Evolutionary conservation across 441 rosid species (phyloP).

Genomic region (Breynia disticha): DNA sequence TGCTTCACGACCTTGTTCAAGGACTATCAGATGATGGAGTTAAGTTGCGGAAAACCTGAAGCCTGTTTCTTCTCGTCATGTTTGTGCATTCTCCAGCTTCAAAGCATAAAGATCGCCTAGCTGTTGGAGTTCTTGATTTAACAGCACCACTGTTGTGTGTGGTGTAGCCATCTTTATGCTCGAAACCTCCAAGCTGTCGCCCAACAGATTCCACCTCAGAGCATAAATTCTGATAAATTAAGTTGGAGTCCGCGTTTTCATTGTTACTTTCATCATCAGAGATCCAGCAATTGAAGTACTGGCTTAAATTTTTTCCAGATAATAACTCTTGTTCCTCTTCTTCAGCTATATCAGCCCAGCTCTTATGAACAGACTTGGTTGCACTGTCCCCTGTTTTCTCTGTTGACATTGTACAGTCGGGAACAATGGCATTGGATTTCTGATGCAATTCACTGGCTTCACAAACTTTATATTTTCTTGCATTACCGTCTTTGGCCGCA

Average conservation of each 20-base stretch:
- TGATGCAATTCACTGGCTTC: background rate
- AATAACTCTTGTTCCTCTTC: slow-evolving; percentile 19
- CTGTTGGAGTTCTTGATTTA: too few relatives aligned
- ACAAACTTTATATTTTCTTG: slow-evolving; percentile 3
- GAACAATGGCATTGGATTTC: background rate
- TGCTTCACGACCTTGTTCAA: too few relatives aligned
- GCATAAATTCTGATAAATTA: slow-evolving; percentile 12
- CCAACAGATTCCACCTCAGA: slow-evolving; percentile 13
- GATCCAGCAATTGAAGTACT: slow-evolving; percentile 1
- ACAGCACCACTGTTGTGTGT: too few relatives aligned
- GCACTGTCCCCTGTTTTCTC: background rate
- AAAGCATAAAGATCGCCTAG: slow-evolving; percentile 23
- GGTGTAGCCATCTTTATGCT: slow-evolving; percentile 14
- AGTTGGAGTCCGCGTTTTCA: slow-evolving; percentile 43
- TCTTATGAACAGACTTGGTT: slow-evolving; percentile 24
- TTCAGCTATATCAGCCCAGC: slow-evolving; percentile 82
- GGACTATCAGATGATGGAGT: slow-evolving; percentile 36
- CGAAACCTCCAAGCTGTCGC: slow-evolving; percentile 21
- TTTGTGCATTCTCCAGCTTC: slow-evolving; percentile 9
- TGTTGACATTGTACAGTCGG: background rate
- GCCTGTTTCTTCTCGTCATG: slow-evolving; percentile 23
- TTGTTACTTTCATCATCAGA: slow-evolving; percentile 21
- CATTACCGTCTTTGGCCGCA: slow-evolving; percentile 1
- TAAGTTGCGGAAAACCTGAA: slow-evolving; percentile 53
- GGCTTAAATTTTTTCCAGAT: slow-evolving; percentile 12